These are phyloP conservation scores for Meyerozyma smithsonii DNA, from an alignment of 1,139 yeast species.

Conservation along the genomic window DNA sequence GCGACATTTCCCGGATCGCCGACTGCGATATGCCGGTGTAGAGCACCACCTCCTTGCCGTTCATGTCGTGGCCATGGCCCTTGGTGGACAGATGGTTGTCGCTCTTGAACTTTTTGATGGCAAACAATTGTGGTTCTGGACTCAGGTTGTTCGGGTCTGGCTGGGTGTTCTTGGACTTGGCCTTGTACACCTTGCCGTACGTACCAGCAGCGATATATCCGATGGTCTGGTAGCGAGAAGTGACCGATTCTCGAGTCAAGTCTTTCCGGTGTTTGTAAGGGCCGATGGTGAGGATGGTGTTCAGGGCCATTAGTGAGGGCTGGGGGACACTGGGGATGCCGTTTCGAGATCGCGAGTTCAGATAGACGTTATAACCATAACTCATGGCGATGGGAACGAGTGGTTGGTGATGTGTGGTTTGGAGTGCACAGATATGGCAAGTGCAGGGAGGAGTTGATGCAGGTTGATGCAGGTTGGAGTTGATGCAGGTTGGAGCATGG, in stretches of 20 bases:
- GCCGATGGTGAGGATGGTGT: constrained; percentile 62
- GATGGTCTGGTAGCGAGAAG: constrained; percentile 76
- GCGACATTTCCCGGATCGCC: constrained; percentile 93
- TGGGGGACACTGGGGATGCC: constrained; percentile 25
- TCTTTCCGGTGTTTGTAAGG: constrained; percentile 76
- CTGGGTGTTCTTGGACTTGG: constrained; percentile 44
- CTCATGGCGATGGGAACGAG: neutral
- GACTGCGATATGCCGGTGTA: constrained; percentile 96
- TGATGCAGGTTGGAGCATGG: too few species aligned
- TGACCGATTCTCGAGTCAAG: constrained; percentile 60
- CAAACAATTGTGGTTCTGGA: constrained; percentile 38
- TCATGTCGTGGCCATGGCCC: constrained; percentile 33
- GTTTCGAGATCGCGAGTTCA: neutral
- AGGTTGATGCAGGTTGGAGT: too few species aligned
- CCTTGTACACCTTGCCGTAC: constrained; percentile 94
- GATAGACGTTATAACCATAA: neutral
- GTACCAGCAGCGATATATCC: constrained; percentile 99
- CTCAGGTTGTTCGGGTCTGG: constrained; percentile 3
- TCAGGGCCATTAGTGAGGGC: constrained; percentile 59
- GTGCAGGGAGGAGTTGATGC: too few species aligned
- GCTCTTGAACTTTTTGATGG: constrained; percentile 94
- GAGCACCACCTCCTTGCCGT: constrained; percentile 74
- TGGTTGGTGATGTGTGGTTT: neutral
- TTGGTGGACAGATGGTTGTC: constrained; percentile 62
- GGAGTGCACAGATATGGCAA: neutral